Evolutionary conservation across 345 rosid genomes (phyloP).

Genomic region (Diplotaxis tenuifolia): DNA sequence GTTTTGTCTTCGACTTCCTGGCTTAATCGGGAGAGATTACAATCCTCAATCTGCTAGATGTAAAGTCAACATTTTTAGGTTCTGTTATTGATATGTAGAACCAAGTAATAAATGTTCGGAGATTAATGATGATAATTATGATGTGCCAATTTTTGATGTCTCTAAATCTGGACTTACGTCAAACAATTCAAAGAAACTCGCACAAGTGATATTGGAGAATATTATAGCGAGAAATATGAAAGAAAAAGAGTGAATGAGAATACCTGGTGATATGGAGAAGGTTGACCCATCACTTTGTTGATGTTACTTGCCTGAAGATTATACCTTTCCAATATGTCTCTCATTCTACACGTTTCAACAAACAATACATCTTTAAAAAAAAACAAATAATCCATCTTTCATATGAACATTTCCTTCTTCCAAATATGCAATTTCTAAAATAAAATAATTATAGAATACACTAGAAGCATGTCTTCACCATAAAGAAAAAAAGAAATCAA

Average conservation of each 20-base stretch:
- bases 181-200: not conserved
- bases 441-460: not conserved
- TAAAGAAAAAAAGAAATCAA: constrained; percentile 9
- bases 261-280: constrained; percentile 79
- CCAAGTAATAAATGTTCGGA: constrained; percentile 2
- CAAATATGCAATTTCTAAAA: constrained; percentile 6
- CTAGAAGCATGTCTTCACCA: not conserved
- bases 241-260: not conserved
- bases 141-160: not conserved
- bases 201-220: not conserved
- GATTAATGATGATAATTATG: not conserved
- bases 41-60: constrained; percentile 55
- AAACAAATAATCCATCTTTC: not conserved
- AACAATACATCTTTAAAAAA: not conserved
- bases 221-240: not conserved
- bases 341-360: constrained; percentile 52
- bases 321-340: constrained; percentile 68
- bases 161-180: not conserved
- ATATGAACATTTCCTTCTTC: not conserved
- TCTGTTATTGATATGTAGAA: constrained; percentile 5
- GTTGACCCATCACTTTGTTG: constrained; percentile 57
- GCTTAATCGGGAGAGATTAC: constrained; percentile 51
- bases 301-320: constrained; percentile 74
- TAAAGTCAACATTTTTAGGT: constrained; percentile 14
- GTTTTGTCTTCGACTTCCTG: constrained; percentile 72